A percentile compares a stretch with the other conserved stretches of the same genome.
phyloP scores from a whole-genome alignment of 2,329 filamentous ascomycete genomes.

The Penicillium italicum region DNA sequence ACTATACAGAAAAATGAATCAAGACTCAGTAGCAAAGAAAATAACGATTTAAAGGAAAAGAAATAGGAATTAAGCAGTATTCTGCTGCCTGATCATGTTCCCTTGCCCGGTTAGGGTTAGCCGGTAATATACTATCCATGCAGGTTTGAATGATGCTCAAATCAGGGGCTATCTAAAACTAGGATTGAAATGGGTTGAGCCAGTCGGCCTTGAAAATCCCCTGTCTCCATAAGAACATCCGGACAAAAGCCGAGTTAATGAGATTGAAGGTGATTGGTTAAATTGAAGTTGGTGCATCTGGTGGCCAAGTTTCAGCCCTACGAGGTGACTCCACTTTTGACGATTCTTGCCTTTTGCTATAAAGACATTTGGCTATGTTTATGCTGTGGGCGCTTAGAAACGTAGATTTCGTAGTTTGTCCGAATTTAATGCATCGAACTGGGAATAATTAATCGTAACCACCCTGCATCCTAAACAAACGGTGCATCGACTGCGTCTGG shows the following conservation, averaged over 20 bases:
- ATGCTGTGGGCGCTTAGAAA: too few relatives aligned
- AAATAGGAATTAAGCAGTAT: neutral
- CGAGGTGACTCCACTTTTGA: neutral
- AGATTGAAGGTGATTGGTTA: neutral
- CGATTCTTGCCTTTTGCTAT: neutral
- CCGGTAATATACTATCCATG: neutral
- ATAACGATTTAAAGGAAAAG: too few relatives aligned
- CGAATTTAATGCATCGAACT: neutral
- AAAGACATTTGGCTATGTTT: neutral
- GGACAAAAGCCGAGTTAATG: neutral
- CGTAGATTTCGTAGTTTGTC: neutral
- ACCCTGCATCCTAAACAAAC: neutral
- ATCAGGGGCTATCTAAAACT: neutral
- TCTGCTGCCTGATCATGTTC: neutral
- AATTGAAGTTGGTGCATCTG: neutral
- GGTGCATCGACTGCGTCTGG: slow-evolving; percentile 9
- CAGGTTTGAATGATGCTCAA: neutral
- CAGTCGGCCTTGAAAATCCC: neutral
- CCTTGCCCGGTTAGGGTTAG: neutral
- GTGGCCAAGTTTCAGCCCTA: slow-evolving; percentile 8
- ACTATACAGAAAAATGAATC: neutral
- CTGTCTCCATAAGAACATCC: neutral
- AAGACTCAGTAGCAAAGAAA: neutral
- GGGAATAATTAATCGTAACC: neutral
- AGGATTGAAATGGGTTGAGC: neutral